Evolutionary conservation across 306 rosid species (phyloP).

Genomic region (Castanopsis chinensis): DNA sequence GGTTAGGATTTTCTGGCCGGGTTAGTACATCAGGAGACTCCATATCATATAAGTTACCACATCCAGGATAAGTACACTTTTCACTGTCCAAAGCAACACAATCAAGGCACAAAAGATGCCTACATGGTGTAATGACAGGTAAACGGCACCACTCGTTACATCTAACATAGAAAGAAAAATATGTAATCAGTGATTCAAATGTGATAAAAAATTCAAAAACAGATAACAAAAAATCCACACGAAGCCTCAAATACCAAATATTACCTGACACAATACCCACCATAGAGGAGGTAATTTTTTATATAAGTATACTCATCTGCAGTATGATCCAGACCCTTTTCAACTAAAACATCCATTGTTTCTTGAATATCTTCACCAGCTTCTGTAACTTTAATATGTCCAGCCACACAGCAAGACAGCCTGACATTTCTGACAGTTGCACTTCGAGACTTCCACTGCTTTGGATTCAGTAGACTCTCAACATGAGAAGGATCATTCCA

Average conservation of each 20-base stretch:
- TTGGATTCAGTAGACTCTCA: constrained; percentile 90
- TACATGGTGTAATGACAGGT: constrained; percentile 89
- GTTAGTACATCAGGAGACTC: constrained; percentile 76
- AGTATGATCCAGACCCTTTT: constrained; percentile 61
- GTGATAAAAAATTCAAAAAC: neutral
- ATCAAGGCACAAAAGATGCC: constrained; percentile 85
- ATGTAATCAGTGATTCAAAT: constrained; percentile 12
- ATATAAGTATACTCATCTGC: constrained; percentile 73
- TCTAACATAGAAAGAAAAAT: constrained; percentile 37
- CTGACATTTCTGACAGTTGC: constrained; percentile 78
- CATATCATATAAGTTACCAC: constrained; percentile 81
- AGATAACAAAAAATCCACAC: constrained; percentile 7
- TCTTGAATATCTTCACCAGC: constrained; percentile 98
- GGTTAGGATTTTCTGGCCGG: constrained; percentile 91
- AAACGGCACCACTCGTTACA: constrained; percentile 96
- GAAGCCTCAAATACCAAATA: constrained; percentile 24
- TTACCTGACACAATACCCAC: constrained; percentile 84
- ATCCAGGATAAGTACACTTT: constrained; percentile 86
- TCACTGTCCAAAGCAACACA: constrained; percentile 82
- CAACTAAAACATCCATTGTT: constrained; percentile 85
- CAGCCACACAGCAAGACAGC: constrained; percentile 95
- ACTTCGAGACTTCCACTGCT: constrained; percentile 87
- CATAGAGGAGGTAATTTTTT: constrained; percentile 64
- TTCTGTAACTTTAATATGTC: constrained; percentile 93
- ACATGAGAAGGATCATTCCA: constrained; percentile 97